A percentile compares a stretch with the other conserved stretches of the same genome.
Evolutionary conservation across 1,284 basidiomycete genomes (phyloP).

Genomic region (Golubevia pallescens): DNA sequence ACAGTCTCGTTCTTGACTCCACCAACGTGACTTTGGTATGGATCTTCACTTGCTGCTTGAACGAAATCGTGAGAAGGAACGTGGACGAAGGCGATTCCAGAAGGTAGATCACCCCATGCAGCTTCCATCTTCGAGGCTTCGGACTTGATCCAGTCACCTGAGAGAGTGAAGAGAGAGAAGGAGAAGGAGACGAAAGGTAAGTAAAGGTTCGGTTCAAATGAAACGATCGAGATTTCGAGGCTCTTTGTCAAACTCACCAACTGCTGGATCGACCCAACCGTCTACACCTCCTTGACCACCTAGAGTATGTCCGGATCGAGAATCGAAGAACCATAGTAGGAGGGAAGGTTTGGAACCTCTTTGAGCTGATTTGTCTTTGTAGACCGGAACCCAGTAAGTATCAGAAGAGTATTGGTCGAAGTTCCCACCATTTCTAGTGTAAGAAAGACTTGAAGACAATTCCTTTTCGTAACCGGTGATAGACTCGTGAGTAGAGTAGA

Average conservation of each 20-base stretch:
- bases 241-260: neutral
- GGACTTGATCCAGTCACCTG: conserved; percentile 7
- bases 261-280: conserved; percentile 14
- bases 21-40: conserved; percentile 11
- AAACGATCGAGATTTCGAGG: too few relatives aligned
- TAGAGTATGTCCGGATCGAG: conserved; percentile 11
- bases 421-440: conserved; percentile 12
- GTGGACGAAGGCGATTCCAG: conserved; percentile 13
- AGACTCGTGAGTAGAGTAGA: conserved; percentile 12
- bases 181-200: too few relatives aligned
- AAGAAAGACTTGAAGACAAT: conserved; percentile 8
- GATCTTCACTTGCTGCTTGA: conserved; percentile 1
- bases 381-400: conserved; percentile 17
- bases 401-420: conserved; percentile 11
- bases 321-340: conserved; percentile 18
- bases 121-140: conserved; percentile 5
- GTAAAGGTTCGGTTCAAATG: too few relatives aligned
- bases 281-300: conserved; percentile 5
- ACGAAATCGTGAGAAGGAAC: conserved; percentile 11
- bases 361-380: neutral
- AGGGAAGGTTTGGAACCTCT: conserved; percentile 2
- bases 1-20: conserved; percentile 11
- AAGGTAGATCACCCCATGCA: conserved; percentile 13
- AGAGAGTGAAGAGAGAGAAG: too few relatives aligned
- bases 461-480: conserved; percentile 11